These are phyloP conservation scores for Glycyrrhiza uralensis DNA, from an alignment of 306 rosid genomes.

Conservation along the genomic window DNA sequence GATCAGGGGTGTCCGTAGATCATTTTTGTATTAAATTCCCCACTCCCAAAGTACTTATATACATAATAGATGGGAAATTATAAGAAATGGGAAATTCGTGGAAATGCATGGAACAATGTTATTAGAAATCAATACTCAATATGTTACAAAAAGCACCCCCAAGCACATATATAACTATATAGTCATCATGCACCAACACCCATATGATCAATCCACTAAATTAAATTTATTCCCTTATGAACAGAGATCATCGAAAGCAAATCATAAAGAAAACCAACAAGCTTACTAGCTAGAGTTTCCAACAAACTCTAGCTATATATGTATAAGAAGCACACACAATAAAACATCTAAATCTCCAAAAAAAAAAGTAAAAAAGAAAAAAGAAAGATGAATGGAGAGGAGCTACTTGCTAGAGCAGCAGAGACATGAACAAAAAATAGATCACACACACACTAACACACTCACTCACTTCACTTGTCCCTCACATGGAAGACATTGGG, in stretches of 20 bases:
- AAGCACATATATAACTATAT: conserved; percentile 15
- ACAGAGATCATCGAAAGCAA: neutral
- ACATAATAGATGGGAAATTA: neutral
- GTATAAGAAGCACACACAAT: conserved; percentile 8
- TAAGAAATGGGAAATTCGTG: neutral
- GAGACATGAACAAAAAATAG: neutral
- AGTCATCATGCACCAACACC: conserved; percentile 17
- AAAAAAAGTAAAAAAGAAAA: neutral
- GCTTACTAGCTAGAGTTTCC: conserved; percentile 23
- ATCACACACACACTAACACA: neutral
- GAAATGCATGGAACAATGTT: neutral
- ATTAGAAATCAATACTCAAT: conserved; percentile 28
- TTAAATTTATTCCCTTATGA: conserved; percentile 22
- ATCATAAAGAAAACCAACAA: neutral
- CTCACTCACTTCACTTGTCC: conserved; percentile 42
- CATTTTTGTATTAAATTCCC: neutral
- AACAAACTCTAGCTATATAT: conserved; percentile 20
- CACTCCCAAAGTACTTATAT: neutral
- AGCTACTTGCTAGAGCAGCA: neutral
- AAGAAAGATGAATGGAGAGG: neutral
- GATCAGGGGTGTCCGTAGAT: too few relatives aligned
- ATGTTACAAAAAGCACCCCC: conserved; percentile 31
- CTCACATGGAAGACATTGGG: conserved; percentile 88
- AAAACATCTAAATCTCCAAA: neutral
- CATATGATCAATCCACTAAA: conserved; percentile 9